Percentiles rank a stretch among this genome's conserved stretches.
Evolutionary conservation across 306 rosid genomes (phyloP).

Genomic region (Medicago arabica): DNA sequence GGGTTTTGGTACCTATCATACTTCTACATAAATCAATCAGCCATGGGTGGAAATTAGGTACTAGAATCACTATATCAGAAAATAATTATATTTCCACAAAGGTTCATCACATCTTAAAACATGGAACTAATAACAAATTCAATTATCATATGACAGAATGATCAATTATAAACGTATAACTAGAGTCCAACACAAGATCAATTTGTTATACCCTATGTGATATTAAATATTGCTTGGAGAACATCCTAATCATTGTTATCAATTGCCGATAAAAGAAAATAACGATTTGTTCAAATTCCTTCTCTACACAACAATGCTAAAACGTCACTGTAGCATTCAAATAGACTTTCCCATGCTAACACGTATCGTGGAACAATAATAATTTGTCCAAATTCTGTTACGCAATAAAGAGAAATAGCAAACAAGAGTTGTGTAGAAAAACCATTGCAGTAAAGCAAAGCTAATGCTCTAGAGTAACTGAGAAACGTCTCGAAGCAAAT

Average conservation of each 20-base stretch:
- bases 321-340: no score
- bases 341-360: no score
- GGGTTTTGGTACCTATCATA: no score
- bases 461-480: not conserved
- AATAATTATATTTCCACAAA: not conserved
- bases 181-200: no score
- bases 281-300: no score
- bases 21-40: no score
- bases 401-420: no score
- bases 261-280: no score
- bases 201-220: not conserved
- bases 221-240: not conserved
- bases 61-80: slow-evolving; percentile 17
- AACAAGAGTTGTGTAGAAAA: not conserved
- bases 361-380: no score
- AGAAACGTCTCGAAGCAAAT: slow-evolving; percentile 15
- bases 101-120: not conserved
- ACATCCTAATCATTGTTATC: no score
- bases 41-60: not conserved
- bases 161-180: not conserved
- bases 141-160: not conserved
- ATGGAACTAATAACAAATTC: slow-evolving; percentile 17
- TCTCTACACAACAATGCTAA: no score
- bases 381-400: no score
- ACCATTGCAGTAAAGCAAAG: not conserved